phyloP scores from a whole-genome alignment of 768 basidiomycete genomes.

The Tulasnella sp. region DNA sequence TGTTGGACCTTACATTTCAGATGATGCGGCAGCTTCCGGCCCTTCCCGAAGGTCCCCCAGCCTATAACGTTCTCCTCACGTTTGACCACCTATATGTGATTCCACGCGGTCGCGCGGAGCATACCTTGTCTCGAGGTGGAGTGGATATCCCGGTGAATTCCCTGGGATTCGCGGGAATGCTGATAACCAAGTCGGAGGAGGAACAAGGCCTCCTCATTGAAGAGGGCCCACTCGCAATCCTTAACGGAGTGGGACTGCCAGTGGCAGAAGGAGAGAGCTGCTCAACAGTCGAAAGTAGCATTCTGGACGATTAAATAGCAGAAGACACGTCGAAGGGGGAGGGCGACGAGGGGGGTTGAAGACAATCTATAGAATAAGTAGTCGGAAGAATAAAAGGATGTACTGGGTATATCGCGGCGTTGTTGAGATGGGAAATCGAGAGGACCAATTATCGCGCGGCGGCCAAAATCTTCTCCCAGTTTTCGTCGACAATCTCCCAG shows the following conservation, averaged over 20 bases:
- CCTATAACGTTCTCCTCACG: constrained; percentile 81
- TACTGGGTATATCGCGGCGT: constrained; percentile 1
- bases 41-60: constrained; percentile 51
- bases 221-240: constrained; percentile 59
- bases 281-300: constrained; percentile 16
- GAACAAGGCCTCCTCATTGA: constrained; percentile 67
- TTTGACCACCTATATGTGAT: constrained; percentile 81
- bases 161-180: constrained; percentile 83
- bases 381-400: constrained; percentile 11
- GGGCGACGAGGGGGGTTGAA: background rate
- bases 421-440: background rate
- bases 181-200: constrained; percentile 77
- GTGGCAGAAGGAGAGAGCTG: constrained; percentile 9
- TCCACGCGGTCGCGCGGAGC: constrained; percentile 66
- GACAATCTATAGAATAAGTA: constrained; percentile 15
- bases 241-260: constrained; percentile 57
- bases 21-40: constrained; percentile 58
- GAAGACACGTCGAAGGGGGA: background rate
- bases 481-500: constrained; percentile 11
- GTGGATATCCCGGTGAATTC: constrained; percentile 71
- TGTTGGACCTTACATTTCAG: constrained; percentile 73
- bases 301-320: constrained; percentile 10
- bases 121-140: constrained; percentile 52
- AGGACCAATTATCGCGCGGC: background rate
- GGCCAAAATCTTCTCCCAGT: constrained; percentile 8